Evolutionary conservation across 805 yeast genomes (phyloP).

Genomic region (Wickerhamomyces sydowiorum): DNA sequence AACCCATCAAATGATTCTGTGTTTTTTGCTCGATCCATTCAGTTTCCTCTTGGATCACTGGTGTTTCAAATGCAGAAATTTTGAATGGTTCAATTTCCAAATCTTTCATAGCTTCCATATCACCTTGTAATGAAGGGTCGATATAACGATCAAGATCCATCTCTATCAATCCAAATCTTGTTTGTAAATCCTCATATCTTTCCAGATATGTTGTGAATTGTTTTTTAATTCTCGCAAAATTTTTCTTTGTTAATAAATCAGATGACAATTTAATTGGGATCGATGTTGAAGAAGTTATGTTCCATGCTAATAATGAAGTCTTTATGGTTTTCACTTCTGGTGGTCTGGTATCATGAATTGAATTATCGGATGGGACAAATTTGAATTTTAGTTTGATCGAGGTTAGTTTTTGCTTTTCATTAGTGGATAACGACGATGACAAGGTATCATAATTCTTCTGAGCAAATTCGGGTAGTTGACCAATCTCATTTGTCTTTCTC

Average conservation of each 20-base stretch:
- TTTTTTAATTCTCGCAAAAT: slow-evolving; percentile 18
- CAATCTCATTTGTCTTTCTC: slow-evolving; percentile 29
- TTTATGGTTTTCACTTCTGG: slow-evolving; percentile 26
- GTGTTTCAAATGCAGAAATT: slow-evolving; percentile 2
- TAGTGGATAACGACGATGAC: slow-evolving; percentile 21
- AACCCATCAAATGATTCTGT: no score
- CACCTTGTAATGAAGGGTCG: slow-evolving; percentile 8
- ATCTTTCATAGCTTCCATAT: slow-evolving; percentile 17
- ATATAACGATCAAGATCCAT: slow-evolving; percentile 8
- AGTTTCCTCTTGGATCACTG: background rate
- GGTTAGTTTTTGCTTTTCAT: slow-evolving; percentile 22
- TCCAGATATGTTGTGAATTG: slow-evolving; percentile 16
- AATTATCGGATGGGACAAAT: slow-evolving; percentile 27
- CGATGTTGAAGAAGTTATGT: slow-evolving; percentile 27
- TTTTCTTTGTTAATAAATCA: slow-evolving; percentile 21
- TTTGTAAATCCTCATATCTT: slow-evolving; percentile 13
- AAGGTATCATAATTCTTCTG: slow-evolving; percentile 28
- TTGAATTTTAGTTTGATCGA: slow-evolving; percentile 22
- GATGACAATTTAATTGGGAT: slow-evolving; percentile 37
- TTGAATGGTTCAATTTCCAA: slow-evolving; percentile 9
- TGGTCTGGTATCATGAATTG: slow-evolving; percentile 17
- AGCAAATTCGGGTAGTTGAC: slow-evolving; percentile 27
- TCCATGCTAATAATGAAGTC: slow-evolving; percentile 28
- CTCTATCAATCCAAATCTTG: slow-evolving; percentile 5
- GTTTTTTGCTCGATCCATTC: background rate